phyloP scores from a whole-genome alignment of 2,329 filamentous ascomycete genomes.

The Verticillium zaregamsianum region DNA sequence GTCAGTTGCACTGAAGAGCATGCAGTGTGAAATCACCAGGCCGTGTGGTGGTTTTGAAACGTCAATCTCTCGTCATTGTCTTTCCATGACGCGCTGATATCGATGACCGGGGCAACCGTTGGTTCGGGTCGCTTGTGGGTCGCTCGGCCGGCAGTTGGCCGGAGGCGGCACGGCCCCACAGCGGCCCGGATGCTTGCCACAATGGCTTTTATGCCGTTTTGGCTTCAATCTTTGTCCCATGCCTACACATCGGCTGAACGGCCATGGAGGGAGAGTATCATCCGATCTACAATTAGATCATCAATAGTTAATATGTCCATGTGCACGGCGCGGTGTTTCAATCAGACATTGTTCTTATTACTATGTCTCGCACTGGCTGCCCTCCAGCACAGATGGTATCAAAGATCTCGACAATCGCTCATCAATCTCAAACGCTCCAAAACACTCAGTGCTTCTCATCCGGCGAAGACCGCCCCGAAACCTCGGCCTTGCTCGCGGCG shows the following conservation, averaged over 20 bases:
- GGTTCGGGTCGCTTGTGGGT: neutral
- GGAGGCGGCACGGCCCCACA: neutral
- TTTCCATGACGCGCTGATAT: neutral
- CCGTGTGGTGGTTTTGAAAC: neutral
- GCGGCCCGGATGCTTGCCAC: neutral
- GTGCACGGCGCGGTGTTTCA: no score
- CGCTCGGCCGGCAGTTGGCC: neutral
- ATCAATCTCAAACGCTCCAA: neutral
- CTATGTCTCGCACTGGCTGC: neutral
- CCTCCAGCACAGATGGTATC: neutral
- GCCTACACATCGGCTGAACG: no score
- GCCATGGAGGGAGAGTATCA: no score
- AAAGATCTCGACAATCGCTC: neutral
- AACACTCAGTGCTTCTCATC: neutral
- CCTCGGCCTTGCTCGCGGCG: constrained; percentile 16
- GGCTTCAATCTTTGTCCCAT: no score
- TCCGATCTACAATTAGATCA: no score
- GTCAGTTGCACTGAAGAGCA: no score
- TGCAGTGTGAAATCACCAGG: neutral
- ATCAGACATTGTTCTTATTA: neutral
- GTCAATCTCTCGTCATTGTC: neutral
- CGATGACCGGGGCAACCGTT: neutral
- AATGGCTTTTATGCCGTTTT: no score
- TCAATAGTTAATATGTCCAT: no score
- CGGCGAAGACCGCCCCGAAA: neutral